Conservation (phyloP, 2,329 filamentous ascomycete genomes). For the Penicillium sp. region DNA sequence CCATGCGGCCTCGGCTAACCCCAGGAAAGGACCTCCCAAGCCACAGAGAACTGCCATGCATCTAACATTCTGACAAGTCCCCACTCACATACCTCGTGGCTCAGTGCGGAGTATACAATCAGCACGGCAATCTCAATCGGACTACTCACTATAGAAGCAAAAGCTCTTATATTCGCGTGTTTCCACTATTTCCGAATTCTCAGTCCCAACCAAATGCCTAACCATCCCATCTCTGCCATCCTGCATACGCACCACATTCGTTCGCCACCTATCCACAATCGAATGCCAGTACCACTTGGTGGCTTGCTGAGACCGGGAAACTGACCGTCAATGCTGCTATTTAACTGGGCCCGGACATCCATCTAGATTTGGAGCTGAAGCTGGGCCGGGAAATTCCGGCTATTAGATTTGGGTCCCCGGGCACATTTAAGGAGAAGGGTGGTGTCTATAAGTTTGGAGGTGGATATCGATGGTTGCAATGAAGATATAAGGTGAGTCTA, state of each 20-base stretch:
- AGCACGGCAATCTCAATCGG: neutral
- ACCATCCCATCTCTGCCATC: neutral
- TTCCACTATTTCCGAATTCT: neutral
- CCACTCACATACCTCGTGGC: neutral
- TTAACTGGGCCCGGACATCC: neutral
- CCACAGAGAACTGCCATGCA: neutral
- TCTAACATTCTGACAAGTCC: neutral
- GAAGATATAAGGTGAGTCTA: neutral
- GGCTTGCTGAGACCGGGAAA: neutral
- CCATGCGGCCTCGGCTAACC: neutral
- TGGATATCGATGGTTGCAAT: conserved; percentile 25
- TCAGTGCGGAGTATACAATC: neutral
- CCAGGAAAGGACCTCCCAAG: neutral
- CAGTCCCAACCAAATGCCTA: neutral
- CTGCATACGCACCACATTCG: neutral
- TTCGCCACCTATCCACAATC: neutral
- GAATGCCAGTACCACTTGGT: neutral
- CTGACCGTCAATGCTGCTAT: neutral
- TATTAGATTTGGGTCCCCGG: conserved; percentile 24
- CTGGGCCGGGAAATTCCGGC: neutral
- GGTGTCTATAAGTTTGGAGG: conserved; percentile 23
- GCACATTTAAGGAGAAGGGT: conserved; percentile 25
- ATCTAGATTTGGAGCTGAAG: neutral
- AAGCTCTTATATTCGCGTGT: too few species aligned
- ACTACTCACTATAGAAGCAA: neutral